Base-by-base conservation (phyloP, 1,284 basidiomycete genomes). In the Trametes sp. region DNA sequence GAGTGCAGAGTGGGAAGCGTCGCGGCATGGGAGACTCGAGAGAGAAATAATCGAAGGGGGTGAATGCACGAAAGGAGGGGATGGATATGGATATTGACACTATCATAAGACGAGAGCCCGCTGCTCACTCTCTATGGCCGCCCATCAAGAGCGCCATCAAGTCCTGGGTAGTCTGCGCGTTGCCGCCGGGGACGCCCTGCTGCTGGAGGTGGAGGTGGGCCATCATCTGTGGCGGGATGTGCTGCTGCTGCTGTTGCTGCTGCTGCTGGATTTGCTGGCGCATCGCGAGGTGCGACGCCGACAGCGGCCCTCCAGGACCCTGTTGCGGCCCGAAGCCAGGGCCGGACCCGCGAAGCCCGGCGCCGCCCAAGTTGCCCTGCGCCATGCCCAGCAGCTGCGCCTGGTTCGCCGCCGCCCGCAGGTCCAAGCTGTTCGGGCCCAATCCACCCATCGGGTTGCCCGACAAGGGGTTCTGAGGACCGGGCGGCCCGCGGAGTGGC, bases 71-170 rank as follows among this genome's bases (percentile, higher is more conserved):
- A 54, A 54, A 55, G 26, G 45, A 59, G 36, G 38, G 60, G 48
- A 54, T 35, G 54, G 33, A 55, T 62, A 54, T 35, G 54, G 33
- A 55, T 62, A 61, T 64, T 48, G 35, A 59, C 58, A 53, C 42
- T 56, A 61, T 52, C 55, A 57, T 66, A 59, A 54, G 33, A 36
- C 38, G 51, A 35, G n/a, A 14, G 35, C 28, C 49, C 53, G 41
- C 53, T 13, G 52, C 61, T 84, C 78, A 91, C 67, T 91, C 89
- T 75, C 89, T 80, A 31, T 75, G 76, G 56, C 87, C 88, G 58
- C 88, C 88, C 90, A 93, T 89, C 66, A 93, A 81, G 63, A 93
- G 81, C 45, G 91, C 87, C 87, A 93, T 92, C 67, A 93, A 76
- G 72, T 93, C 91, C 64, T 88, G 87, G 45, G 85, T 77, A 35